Evolutionary conservation across 352 stramenopile genomes (phyloP).

Genomic region (Phytophthora nicotianae): DNA sequence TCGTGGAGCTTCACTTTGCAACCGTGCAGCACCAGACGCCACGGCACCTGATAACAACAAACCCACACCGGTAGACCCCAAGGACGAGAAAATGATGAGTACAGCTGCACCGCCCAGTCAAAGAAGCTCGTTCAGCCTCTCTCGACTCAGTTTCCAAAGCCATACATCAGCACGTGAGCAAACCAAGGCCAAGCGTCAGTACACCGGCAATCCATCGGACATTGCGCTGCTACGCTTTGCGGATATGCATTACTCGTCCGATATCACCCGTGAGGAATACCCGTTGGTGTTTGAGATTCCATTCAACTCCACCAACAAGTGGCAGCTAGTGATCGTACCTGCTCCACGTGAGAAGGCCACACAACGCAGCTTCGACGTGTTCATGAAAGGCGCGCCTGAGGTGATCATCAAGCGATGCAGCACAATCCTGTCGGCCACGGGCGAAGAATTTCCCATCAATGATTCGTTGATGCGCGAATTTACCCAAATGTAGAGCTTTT

Average conservation of each 20-base stretch:
- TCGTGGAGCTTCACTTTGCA: conserved; percentile 45
- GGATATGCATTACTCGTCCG: conserved; percentile 43
- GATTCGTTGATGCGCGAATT: conserved; percentile 49
- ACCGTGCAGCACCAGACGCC: conserved; percentile 37
- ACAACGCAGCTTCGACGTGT: conserved; percentile 39
- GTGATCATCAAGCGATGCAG: conserved; percentile 89
- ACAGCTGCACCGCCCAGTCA: no score
- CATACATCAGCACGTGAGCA: no score
- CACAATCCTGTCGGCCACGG: conserved; percentile 63
- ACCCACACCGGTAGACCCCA: no score
- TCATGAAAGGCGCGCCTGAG: conserved; percentile 96
- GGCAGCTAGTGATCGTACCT: conserved; percentile 57
- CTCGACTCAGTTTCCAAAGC: no score
- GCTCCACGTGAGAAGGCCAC: conserved; percentile 24
- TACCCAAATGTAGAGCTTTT: conserved; percentile 53
- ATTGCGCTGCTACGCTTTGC: conserved; percentile 57
- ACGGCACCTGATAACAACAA: no score
- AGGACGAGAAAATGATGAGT: conserved; percentile 3
- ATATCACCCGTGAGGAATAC: conserved; percentile 43
- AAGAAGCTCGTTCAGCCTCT: no score
- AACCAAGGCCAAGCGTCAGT: no score
- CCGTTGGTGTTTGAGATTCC: conserved; percentile 59
- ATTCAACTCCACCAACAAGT: conserved; percentile 79
- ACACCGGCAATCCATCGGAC: conserved; percentile 58
- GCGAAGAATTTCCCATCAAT: conserved; percentile 44